Evolutionary conservation across 805 yeast species (phyloP).

Genomic region (Yarrowia sp.): DNA sequence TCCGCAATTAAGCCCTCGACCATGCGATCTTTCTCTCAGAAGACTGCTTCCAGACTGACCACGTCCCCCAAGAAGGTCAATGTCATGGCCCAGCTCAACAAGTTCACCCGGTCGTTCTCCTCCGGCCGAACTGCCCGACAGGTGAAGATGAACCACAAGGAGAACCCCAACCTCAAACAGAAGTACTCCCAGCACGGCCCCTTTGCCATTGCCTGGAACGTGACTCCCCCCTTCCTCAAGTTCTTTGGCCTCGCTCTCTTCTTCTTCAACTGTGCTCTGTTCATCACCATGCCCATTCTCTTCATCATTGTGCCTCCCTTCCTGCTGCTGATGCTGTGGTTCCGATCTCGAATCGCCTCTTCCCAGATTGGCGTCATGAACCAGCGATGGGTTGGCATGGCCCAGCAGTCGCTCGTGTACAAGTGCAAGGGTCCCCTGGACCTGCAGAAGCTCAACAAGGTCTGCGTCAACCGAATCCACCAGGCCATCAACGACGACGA

Average conservation of each 20-base stretch:
- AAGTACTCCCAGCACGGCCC: constrained; percentile 27
- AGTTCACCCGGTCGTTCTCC: constrained; percentile 17
- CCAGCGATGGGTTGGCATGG: constrained; percentile 37
- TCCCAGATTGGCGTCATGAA: constrained; percentile 31
- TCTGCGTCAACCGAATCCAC: constrained; percentile 26
- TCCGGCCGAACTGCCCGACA: not conserved
- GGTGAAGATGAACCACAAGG: constrained; percentile 17
- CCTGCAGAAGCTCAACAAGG: constrained; percentile 21
- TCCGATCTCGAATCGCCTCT: constrained; percentile 26
- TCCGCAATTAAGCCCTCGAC: not conserved
- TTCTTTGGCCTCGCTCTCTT: constrained; percentile 8
- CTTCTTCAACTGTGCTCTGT: constrained; percentile 16
- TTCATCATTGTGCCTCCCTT: constrained; percentile 27
- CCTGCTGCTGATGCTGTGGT: constrained; percentile 7
- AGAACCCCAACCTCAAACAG: constrained; percentile 25
- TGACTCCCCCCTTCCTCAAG: constrained; percentile 15
- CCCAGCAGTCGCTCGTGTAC: constrained; percentile 22
- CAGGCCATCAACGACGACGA: constrained; percentile 35
- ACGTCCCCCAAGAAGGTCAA: not conserved
- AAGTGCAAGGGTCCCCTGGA: constrained; percentile 25
- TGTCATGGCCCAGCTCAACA: constrained; percentile 4
- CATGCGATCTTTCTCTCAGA: not conserved
- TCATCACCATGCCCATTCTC: constrained; percentile 32
- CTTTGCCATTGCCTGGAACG: constrained; percentile 25
- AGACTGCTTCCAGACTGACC: not conserved